These are phyloP conservation scores for Suhomyces faveliae DNA, from an alignment of 805 yeast species.

Conservation along the genomic window DNA sequence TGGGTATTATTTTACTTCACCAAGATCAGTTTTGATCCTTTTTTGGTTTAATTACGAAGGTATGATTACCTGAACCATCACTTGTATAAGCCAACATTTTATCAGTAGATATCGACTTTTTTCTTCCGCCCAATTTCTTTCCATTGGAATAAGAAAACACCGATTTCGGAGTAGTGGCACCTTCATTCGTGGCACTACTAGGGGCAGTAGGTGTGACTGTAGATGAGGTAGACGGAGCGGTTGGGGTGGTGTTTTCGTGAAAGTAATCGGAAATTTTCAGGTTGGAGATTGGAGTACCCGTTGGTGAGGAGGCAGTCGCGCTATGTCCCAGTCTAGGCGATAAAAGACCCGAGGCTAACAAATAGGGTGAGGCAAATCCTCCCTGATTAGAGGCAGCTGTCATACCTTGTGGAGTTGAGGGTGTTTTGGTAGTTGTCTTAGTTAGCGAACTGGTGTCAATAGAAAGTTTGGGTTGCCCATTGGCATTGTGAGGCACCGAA, in stretches of 20 bases:
- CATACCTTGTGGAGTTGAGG: constrained; percentile 38
- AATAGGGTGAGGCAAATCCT: constrained; percentile 69
- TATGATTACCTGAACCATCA: constrained; percentile 39
- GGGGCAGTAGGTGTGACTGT: constrained; percentile 2
- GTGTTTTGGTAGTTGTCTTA: constrained; percentile 25
- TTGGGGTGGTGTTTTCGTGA: constrained; percentile 10
- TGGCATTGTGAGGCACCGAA: constrained; percentile 14
- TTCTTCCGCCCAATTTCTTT: constrained; percentile 23
- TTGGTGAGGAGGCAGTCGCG: constrained; percentile 14
- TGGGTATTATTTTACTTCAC: neutral
- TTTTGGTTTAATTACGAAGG: constrained; percentile 37
- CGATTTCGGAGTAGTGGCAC: constrained; percentile 20
- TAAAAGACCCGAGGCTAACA: constrained; percentile 59
- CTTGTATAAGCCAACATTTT: constrained; percentile 42
- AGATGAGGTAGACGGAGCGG: constrained; percentile 2
- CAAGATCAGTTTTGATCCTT: constrained; percentile 19
- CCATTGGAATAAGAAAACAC: constrained; percentile 25
- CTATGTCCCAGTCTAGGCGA: constrained; percentile 46
- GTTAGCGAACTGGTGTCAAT: constrained; percentile 31
- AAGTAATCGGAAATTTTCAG: constrained; percentile 16
- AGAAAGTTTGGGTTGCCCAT: constrained; percentile 27
- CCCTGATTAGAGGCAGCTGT: constrained; percentile 14
- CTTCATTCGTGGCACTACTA: neutral
- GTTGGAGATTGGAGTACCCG: constrained; percentile 15
- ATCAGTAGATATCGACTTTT: constrained; percentile 19